Base-by-base conservation (phyloP, 139 green algal genomes). In the Coelastrella sp. region DNA sequence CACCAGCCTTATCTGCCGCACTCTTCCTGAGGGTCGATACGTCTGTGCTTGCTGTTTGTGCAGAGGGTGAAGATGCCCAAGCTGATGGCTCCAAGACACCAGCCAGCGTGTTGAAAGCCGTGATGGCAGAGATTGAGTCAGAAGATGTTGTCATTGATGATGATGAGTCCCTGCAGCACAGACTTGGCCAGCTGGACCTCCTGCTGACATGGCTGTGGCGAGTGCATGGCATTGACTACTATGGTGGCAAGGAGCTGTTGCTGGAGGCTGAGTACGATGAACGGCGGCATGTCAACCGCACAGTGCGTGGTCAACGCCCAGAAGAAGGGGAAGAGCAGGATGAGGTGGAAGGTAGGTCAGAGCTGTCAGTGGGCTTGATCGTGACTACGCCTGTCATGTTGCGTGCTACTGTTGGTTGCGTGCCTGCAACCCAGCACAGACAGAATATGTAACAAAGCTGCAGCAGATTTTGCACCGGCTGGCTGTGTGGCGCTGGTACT, bases 191-290 rank as follows among this genome's bases (percentile, higher is more conserved):
- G 90, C 92, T 99, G 83, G 97, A 99, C 90, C 73, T 96, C 83
- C 90, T 97, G 88, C 92, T 99, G n/a, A 92, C 93, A 5, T 99
- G 98, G 93, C 94, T 99, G 22, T 99, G 97, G 97, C 91, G 92
- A 0, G 97, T 99, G 88, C 97, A 99, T 71, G 95, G 96, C 11
- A 89, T 98, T 5, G 97, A 99, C 90, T 99, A 97, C 92, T 99
- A 99, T 83, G 94, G 91, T 8, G 96, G 95, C 22, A 73, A 68
- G 19, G 85, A 91, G 77, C 66, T 80, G 56, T 57, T 82, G 82
- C 19, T 87, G 54, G 57, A 74, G 23, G 59, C 76, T 19, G 73
- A 85, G 7, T 80, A 93, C 84, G 19, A 47, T 59, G 54, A 56
- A 54, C 80, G 17, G 10, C 47, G 73, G 14, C 10, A 5, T 61